Conservation (phyloP, 2,329 filamentous ascomycete species). For the Colletotrichum viniferum region DNA sequence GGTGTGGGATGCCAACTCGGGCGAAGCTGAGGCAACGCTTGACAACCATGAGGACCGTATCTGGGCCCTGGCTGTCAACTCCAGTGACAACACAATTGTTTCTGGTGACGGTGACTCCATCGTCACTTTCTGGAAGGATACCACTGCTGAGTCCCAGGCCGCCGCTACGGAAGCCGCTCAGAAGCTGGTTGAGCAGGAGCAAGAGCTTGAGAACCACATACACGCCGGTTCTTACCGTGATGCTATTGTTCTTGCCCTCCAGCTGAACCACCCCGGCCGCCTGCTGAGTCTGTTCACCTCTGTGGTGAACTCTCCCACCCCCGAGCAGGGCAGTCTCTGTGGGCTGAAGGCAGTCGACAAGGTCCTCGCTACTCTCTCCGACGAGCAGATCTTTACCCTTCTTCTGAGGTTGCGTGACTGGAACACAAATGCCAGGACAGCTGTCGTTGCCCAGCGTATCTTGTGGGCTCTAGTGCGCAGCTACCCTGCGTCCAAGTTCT, state of each 20-base stretch:
- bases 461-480: slow-evolving; percentile 79
- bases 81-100: slow-evolving; percentile 73
- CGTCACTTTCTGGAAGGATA: slow-evolving; percentile 95
- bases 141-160: slow-evolving; percentile 78
- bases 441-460: slow-evolving; percentile 83
- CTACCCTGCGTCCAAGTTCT: slow-evolving; percentile 80
- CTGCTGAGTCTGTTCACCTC: slow-evolving; percentile 83
- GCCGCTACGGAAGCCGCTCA: slow-evolving; percentile 76
- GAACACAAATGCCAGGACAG: slow-evolving; percentile 94
- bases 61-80: slow-evolving; percentile 83
- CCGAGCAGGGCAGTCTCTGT: slow-evolving; percentile 67
- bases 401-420: slow-evolving; percentile 87
- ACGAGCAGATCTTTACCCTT: slow-evolving; percentile 85
- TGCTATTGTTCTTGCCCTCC: slow-evolving; percentile 88
- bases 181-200: slow-evolving; percentile 89
- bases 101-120: slow-evolving; percentile 93
- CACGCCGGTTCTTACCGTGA: slow-evolving; percentile 87
- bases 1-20: slow-evolving; percentile 87
- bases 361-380: slow-evolving; percentile 77
- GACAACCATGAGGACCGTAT: slow-evolving; percentile 98
- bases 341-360: slow-evolving; percentile 78
- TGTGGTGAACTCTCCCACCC: slow-evolving; percentile 68
- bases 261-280: slow-evolving; percentile 91
- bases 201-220: slow-evolving; percentile 92
- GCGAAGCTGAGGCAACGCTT: slow-evolving; percentile 85